phyloP scores from a whole-genome alignment of 148 eudicot genomes.

The Simmondsia chinensis region DNA sequence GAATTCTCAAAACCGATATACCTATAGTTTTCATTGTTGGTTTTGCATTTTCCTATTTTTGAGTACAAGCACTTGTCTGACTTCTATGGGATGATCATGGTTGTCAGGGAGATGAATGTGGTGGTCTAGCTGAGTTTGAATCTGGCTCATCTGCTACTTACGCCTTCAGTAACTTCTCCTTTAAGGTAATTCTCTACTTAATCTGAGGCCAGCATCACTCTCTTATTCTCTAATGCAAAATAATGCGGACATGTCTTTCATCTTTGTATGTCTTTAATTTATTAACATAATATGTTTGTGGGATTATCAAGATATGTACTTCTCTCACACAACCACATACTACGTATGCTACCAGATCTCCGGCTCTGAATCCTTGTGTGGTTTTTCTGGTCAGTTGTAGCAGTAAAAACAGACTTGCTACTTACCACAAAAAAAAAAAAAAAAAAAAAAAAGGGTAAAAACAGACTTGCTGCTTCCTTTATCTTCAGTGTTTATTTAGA shows the following conservation, averaged over 20 bases:
- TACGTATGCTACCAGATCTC: too few species aligned
- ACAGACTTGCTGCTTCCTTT: too few species aligned
- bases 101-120: conserved; percentile 76
- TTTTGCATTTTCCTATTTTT: neutral
- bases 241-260: neutral
- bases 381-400: too few species aligned
- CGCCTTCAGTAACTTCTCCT: conserved; percentile 96
- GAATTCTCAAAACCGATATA: too few species aligned
- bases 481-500: too few species aligned
- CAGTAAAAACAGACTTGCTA: too few species aligned
- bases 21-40: neutral
- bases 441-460: too few species aligned
- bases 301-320: too few species aligned
- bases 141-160: conserved; percentile 61
- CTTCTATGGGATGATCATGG: neutral
- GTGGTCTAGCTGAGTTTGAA: conserved; percentile 63
- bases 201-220: neutral
- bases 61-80: neutral
- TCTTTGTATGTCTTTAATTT: conserved; percentile 1
- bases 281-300: neutral
- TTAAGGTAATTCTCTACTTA: conserved; percentile 51
- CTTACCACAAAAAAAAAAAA: too few species aligned
- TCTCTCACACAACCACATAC: too few species aligned
- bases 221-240: too few species aligned
- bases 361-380: too few species aligned